Evolutionary conservation across 495 filamentous ascomycete species (phyloP).

Genomic region (Xylaria grammica): DNA sequence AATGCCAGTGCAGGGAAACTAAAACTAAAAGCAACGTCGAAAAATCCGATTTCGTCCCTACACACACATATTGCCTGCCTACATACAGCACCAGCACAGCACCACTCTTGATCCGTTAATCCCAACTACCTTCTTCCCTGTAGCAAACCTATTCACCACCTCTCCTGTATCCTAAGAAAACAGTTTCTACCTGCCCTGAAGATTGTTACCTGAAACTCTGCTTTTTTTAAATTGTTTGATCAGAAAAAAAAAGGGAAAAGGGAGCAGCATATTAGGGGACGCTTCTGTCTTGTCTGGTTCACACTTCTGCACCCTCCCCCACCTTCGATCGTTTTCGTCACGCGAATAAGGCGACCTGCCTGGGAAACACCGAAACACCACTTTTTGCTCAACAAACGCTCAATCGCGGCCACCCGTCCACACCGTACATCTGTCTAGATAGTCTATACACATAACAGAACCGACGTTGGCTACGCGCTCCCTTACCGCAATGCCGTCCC

Average conservation of each 20-base stretch:
- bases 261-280: background rate
- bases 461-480: slow-evolving; percentile 18
- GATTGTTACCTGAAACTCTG: slow-evolving; percentile 3
- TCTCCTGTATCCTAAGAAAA: slow-evolving; percentile 12
- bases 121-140: background rate
- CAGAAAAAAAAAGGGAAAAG: background rate
- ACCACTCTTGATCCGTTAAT: background rate
- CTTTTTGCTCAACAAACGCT: slow-evolving; percentile 5
- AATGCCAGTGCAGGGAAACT: background rate
- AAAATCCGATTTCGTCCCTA: slow-evolving; percentile 23
- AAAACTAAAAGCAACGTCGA: slow-evolving; percentile 1
- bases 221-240: background rate
- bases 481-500: slow-evolving; percentile 51
- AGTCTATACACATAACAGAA: slow-evolving; percentile 1
- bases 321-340: slow-evolving; percentile 22
- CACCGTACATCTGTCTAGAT: background rate
- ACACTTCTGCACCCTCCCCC: slow-evolving; percentile 10
- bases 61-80: slow-evolving; percentile 16
- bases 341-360: slow-evolving; percentile 17
- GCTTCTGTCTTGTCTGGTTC: background rate
- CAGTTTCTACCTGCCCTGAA: slow-evolving; percentile 2
- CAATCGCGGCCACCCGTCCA: background rate
- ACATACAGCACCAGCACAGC: background rate
- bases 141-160: background rate
- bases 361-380: slow-evolving; percentile 5